Evolutionary conservation across 345 rosid genomes (phyloP).

Genomic region (Cardamine chenopodiifolia): DNA sequence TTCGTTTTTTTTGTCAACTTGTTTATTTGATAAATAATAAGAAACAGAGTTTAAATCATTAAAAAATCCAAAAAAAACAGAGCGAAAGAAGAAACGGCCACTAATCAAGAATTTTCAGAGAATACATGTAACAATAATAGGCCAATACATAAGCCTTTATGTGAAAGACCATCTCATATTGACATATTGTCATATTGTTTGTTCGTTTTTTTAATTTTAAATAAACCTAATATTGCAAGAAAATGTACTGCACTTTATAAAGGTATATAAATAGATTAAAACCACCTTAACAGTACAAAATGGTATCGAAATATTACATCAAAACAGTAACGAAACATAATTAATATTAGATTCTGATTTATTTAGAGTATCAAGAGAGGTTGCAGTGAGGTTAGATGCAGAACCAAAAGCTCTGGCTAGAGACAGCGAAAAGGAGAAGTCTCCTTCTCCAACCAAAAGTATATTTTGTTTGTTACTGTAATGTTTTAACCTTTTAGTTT

Average conservation of each 20-base stretch:
- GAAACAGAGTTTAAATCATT: no score
- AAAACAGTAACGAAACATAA: background rate
- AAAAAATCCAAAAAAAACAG: no score
- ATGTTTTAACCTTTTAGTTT: conserved; percentile 46
- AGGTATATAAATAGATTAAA: no score
- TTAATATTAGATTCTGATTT: background rate
- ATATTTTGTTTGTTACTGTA: conserved; percentile 47
- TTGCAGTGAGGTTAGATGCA: conserved; percentile 51
- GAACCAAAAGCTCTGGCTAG: conserved; percentile 57
- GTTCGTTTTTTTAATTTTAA: background rate
- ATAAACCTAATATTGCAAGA: no score
- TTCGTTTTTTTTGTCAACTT: no score
- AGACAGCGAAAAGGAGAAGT: conserved; percentile 57
- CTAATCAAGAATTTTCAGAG: background rate
- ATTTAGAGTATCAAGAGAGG: conserved; percentile 48
- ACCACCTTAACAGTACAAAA: no score
- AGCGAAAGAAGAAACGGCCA: no score
- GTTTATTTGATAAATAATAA: no score
- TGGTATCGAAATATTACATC: no score
- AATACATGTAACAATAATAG: background rate
- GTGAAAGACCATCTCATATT: background rate
- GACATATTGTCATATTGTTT: no score
- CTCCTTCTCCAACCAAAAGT: conserved; percentile 62
- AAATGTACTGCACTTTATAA: no score
- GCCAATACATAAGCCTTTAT: background rate